Evolutionary conservation across 805 yeast species (phyloP), one percentile per base, ranked within the genome.

Genomic region (Kodamaea laetipori): DNA sequence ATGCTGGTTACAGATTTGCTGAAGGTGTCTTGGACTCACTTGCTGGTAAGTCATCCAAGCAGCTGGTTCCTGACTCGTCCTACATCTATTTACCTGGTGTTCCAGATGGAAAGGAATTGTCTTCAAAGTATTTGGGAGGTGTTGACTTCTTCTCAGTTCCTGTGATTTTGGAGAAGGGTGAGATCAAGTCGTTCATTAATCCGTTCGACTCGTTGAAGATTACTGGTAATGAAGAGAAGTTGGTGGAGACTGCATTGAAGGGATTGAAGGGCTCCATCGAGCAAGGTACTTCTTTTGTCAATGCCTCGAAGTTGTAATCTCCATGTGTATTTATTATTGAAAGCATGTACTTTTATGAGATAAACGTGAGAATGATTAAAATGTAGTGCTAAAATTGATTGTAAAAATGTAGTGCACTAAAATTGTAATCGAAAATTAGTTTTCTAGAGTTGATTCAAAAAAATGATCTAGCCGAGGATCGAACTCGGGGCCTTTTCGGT

Each of bases 1-100:
- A 82, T 55, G 96, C 92, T 36, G 92, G 90, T 58, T 86, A 82
- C 62, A 78, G 81, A 62, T 80, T 86, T 55, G 84, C 89, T 41
- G 80, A 78, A 58, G 73, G 84, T 40, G 78, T 86, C 45, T 72
- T 86, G 64, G 71, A 75, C 64, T 77, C 82, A 71, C 64, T 73
- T 55, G 64, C 72, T 41, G 86, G 82, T 67, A 76, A 82, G 30
- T 61, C 82, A 19, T 77, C 69, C 52, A 73, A 77, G 35, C 32
- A 60, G 3, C 25, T 46, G 6, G 44, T 69, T 12, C 72, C 77
- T 4, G 81, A 77, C 49, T 70, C 78, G 7, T 68, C 80, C 3
- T 77, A 70, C 55, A 60, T 77, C 24, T 78, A 78, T 56, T 73
- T 84, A 49, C 78, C 80, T 10, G 82, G 79, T 13, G 56, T 78